These are phyloP conservation scores for Pichia sporocuriosa DNA, from an alignment of 805 yeast genomes.

Conservation along the genomic window DNA sequence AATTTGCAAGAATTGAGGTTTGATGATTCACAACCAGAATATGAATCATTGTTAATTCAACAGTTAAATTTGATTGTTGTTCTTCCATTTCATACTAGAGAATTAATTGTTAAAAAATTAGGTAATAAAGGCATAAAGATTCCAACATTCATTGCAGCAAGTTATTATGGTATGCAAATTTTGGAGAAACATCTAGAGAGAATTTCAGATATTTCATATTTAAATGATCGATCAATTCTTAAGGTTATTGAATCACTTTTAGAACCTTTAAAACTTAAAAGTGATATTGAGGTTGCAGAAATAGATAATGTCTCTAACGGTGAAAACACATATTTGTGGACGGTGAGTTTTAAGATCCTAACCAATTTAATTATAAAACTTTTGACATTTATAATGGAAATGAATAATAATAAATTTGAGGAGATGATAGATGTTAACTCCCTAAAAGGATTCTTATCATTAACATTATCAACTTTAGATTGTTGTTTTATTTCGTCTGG, in stretches of 20 bases:
- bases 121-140: slow-evolving; percentile 35
- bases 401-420: slow-evolving; percentile 1
- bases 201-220: slow-evolving; percentile 29
- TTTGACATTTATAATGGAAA: slow-evolving; percentile 17
- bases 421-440: slow-evolving; percentile 14
- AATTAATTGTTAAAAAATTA: slow-evolving; percentile 49
- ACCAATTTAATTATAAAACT: slow-evolving; percentile 31
- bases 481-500: slow-evolving; percentile 34
- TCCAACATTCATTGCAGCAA: slow-evolving; percentile 58
- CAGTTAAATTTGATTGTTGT: slow-evolving; percentile 48
- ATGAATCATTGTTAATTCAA: slow-evolving; percentile 41
- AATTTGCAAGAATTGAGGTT: slow-evolving; percentile 33
- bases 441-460: slow-evolving; percentile 31
- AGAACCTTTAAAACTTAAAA: slow-evolving; percentile 43
- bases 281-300: slow-evolving; percentile 24
- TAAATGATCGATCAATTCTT: slow-evolving; percentile 39
- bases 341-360: slow-evolving; percentile 39
- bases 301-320: neutral
- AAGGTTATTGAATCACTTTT: slow-evolving; percentile 44
- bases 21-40: slow-evolving; percentile 12
- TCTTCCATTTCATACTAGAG: slow-evolving; percentile 57
- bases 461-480: slow-evolving; percentile 36
- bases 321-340: slow-evolving; percentile 43
- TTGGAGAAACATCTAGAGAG: slow-evolving; percentile 33
- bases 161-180: slow-evolving; percentile 40